Base-by-base conservation (phyloP, 2,329 filamentous ascomycete genomes). In the Gnomoniopsis smithogilvyi region DNA sequence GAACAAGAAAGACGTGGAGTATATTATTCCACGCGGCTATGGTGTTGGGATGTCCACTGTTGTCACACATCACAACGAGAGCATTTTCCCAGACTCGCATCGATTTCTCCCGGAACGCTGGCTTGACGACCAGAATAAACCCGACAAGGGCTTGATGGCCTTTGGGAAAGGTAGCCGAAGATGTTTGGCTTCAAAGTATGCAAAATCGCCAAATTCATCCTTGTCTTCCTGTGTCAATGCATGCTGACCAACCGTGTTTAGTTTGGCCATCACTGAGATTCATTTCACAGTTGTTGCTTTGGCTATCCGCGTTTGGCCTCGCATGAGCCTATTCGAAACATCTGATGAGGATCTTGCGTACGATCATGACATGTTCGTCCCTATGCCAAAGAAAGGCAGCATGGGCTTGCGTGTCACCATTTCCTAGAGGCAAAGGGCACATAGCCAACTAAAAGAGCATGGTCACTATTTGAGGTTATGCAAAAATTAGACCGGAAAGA, bases 181-280 rank as follows among this genome's bases (percentile, higher is more conserved):
- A 3, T 69, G 66, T 38, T n/a, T 66, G 15, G 67, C 64, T 2
- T 65, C 66, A 47, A 66, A 68, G 67, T 69, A 43, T 63, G 65
- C 64, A 17, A 12, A 3, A 0, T 30, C 14, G 24, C 6, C 17
- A 15, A 10, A 1, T 3, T 2, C n/a, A 12, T 3, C 30, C 41
- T 52, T 15, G 45, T 38, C 1, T 11, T 22, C 41, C 48, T 15
- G 45, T 38, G 0, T 11, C 15, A 3, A 12, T 6, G 17, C n/a
- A 6, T 21, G 19, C 43, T 46, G 12, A 46, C 43, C 19, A 11
- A 22, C 45, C 12, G 1, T 2, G 3, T 24, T 6, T 45, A 66
- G 61, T 12, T 56, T 66, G 4, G 64, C 60, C 7, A 60, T 54
- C 14, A 60, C 57, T 49, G 63, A 64, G 26, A 26, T 65, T 3